These are phyloP conservation scores for Fusarium albosuccineum DNA, from an alignment of 2,329 filamentous ascomycete genomes.

Conservation along the genomic window DNA sequence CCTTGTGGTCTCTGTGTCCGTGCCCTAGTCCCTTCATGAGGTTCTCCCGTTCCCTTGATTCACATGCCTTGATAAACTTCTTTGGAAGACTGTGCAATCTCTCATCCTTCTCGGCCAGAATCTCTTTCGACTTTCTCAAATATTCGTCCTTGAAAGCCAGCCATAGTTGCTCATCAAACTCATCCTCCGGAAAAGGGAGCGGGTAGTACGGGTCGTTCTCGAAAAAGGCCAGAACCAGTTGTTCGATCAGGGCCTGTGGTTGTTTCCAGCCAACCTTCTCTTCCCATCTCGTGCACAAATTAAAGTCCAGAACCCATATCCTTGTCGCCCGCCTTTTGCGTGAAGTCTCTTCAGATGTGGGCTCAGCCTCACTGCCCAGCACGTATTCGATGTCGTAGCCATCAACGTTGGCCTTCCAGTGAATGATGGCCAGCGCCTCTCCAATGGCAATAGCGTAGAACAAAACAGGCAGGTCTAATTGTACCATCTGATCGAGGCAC, in stretches of 20 bases:
- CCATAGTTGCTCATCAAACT: conserved; percentile 30
- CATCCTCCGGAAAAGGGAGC: conserved; percentile 26
- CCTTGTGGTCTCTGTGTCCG: conserved; percentile 1
- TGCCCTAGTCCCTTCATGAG: conserved; percentile 3
- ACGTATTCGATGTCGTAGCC: conserved; percentile 43
- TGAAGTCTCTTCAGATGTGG: background rate
- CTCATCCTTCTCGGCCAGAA: background rate
- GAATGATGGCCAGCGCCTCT: conserved; percentile 41
- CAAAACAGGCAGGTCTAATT: conserved; percentile 17
- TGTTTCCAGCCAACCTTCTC: conserved; percentile 17
- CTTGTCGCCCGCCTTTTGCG: background rate
- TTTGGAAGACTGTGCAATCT: background rate
- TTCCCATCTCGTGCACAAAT: conserved; percentile 23
- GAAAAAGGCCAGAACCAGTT: conserved; percentile 37
- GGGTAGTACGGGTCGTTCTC: conserved; percentile 46
- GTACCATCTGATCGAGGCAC: conserved; percentile 38
- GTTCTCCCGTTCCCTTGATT: background rate
- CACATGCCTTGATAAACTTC: conserved; percentile 4
- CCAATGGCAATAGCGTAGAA: conserved; percentile 32
- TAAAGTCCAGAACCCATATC: conserved; percentile 45
- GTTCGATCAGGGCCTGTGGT: conserved; percentile 26
- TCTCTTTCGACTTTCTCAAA: background rate
- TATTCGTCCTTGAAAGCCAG: conserved; percentile 18
- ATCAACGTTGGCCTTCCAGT: conserved; percentile 39
- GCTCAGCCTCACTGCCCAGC: conserved; percentile 24